Evolutionary conservation across 75 land plant species (phyloP), one percentile per base, ranked within the genome.

Genomic region (Picea sitchensis): DNA sequence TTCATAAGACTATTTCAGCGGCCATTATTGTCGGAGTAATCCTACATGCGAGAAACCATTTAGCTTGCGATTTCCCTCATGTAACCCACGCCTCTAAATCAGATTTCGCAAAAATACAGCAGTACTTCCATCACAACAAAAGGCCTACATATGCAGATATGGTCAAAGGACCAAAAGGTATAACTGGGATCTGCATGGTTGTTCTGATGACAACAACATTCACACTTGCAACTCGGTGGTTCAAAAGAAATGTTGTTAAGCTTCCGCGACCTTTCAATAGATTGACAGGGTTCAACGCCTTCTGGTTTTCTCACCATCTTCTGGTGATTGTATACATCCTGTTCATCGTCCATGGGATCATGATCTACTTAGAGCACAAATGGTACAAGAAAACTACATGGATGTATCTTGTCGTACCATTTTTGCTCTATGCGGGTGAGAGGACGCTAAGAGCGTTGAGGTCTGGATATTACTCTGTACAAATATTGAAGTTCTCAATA

Each of bases 221-320:
- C 81, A 82, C 83, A 36, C 83, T 97, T 4, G 99, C 99, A 26
- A 85, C 91, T 4, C 65, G 79, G 7, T 85, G 84, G 81, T 95
- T 92, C 82, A 75, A 95, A 11, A 83, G 85, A 59, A 95, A 84
- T 75, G 67, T 87, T 5, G 87, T 97, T 44, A 94, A 86, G 87
- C 82, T 97, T 31, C 95, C 98, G 0, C 71, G 85, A 81, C 98
- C 95, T 1, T 82, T 97, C 78, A 88, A 93, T 85, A 44, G 92
- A 72, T 44, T 97, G 44, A 88, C 95, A n/a, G 99, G 99, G 12
- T 94, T 91, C 86, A 97, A 94, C 84, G 95, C 98, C 21, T 97
- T 97, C 47, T 95, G 95, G 99, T 97, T 94, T 80, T 89, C 94
- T 34, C 99, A 97, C 85, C 99, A 97, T 79, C 80, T 94, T 14